Percentiles rank a stretch among this genome's conserved stretches.
Evolutionary conservation across 352 stramenopile species (phyloP).

Genomic region (Thalassiosira oceanica): DNA sequence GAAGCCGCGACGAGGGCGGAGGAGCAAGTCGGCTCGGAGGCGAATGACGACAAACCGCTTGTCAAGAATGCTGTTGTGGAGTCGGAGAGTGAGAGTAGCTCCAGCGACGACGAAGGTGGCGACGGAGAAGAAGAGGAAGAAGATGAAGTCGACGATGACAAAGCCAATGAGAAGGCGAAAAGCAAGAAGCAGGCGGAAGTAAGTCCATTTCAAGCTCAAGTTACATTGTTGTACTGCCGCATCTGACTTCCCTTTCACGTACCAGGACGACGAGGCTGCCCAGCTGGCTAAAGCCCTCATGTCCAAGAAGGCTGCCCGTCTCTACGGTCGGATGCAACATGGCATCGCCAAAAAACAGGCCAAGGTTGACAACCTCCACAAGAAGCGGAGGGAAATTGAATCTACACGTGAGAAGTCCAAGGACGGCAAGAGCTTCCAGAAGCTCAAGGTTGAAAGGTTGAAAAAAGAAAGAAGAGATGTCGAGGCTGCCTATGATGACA

Average conservation of each 20-base stretch:
- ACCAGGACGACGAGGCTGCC: slow-evolving; percentile 82
- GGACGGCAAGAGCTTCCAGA: slow-evolving; percentile 64
- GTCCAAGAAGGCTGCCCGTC: slow-evolving; percentile 84
- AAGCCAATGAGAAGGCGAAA: slow-evolving; percentile 54
- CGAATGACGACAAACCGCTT: slow-evolving; percentile 33
- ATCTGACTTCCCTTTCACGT: not conserved
- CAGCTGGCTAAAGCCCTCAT: slow-evolving; percentile 91
- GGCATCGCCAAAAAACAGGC: slow-evolving; percentile 85
- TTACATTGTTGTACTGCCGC: too few species aligned
- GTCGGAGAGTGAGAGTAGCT: slow-evolving; percentile 22
- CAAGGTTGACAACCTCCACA: slow-evolving; percentile 83
- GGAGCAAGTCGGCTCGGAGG: too few species aligned
- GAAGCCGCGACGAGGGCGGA: slow-evolving; percentile 21
- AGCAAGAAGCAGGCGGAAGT: slow-evolving; percentile 53
- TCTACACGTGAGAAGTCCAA: slow-evolving; percentile 59
- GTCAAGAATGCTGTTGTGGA: slow-evolving; percentile 29
- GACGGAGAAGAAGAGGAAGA: slow-evolving; percentile 77
- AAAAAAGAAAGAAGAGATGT: slow-evolving; percentile 70
- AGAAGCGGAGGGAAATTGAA: slow-evolving; percentile 66
- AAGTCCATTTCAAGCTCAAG: not conserved
- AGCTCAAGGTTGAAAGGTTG: slow-evolving; percentile 84
- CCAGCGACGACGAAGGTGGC: slow-evolving; percentile 45
- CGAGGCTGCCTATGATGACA: slow-evolving; percentile 73
- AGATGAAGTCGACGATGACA: slow-evolving; percentile 72
- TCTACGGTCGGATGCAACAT: slow-evolving; percentile 86